Conservation (phyloP, 805 yeast genomes). For the Starmerella riodocensis region DNA sequence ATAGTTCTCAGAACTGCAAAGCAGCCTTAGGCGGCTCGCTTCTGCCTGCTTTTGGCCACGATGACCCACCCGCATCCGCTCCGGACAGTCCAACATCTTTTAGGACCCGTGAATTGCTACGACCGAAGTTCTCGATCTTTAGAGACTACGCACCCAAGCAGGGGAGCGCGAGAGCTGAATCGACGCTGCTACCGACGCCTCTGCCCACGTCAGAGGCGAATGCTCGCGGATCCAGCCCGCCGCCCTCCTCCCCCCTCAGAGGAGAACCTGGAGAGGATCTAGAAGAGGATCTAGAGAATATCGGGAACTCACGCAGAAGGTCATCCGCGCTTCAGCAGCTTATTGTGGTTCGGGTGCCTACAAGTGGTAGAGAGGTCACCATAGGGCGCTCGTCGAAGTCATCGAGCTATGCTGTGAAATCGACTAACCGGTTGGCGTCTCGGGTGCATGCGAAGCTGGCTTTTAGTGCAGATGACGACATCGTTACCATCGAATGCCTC, state of each 20-base stretch:
- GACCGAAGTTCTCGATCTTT: slow-evolving; percentile 11
- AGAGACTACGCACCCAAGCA: slow-evolving; percentile 13
- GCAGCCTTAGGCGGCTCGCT: background rate
- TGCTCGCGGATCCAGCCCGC: slow-evolving; percentile 13
- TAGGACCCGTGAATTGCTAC: slow-evolving; percentile 6
- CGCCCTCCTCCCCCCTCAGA: slow-evolving; percentile 15
- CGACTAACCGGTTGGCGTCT: slow-evolving; percentile 45
- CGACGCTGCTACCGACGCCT: slow-evolving; percentile 19
- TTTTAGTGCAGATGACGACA: slow-evolving; percentile 30
- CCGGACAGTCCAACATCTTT: too few relatives aligned
- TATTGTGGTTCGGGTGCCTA: slow-evolving; percentile 14
- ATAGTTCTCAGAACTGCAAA: background rate
- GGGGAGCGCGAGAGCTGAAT: too few relatives aligned
- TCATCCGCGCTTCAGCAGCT: slow-evolving; percentile 9
- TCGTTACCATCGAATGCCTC: slow-evolving; percentile 48
- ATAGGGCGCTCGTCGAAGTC: slow-evolving; percentile 59
- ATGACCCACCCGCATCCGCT: background rate
- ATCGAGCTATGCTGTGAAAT: slow-evolving; percentile 38
- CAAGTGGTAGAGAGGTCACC: slow-evolving; percentile 26
- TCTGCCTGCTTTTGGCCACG: slow-evolving; percentile 18
- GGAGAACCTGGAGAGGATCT: too few relatives aligned
- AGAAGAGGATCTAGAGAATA: background rate
- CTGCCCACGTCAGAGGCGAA: slow-evolving; percentile 19
- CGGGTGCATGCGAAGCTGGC: slow-evolving; percentile 49
- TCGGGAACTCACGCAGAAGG: background rate